Evolutionary conservation across 179 eudicot genomes (phyloP).

Genomic region (Heliamphora pulchella): DNA sequence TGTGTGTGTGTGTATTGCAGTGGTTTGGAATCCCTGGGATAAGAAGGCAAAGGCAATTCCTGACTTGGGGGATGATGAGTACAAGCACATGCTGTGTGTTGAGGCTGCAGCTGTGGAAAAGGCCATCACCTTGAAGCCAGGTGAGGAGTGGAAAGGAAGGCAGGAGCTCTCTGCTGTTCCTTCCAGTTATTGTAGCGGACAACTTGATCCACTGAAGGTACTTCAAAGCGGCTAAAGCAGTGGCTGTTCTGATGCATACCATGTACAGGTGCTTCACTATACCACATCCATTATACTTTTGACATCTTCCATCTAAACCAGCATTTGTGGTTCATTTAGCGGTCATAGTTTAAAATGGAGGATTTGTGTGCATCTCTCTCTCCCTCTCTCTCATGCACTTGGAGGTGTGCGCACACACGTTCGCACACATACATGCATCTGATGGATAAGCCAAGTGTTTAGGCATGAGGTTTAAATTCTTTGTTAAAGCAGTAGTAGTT

Average conservation of each 20-base stretch:
- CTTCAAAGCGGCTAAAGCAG: constrained; percentile 35
- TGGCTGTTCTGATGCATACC: constrained; percentile 18
- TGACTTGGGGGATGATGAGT: constrained; percentile 90
- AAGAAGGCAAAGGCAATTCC: constrained; percentile 83
- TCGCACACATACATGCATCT: not conserved
- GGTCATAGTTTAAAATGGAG: not conserved
- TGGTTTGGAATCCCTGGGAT: constrained; percentile 99
- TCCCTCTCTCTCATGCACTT: too few relatives aligned
- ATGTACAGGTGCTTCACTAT: constrained; percentile 53
- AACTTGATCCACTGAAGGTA: constrained; percentile 68
- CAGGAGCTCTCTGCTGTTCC: constrained; percentile 79
- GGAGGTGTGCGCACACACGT: not conserved
- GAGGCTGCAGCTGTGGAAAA: constrained; percentile 91
- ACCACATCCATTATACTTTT: not conserved
- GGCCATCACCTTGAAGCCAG: constrained; percentile 77
- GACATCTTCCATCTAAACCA: constrained; percentile 6
- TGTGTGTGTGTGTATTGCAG: constrained; percentile 25
- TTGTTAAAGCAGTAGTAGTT: not conserved
- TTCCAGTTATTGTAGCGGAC: constrained; percentile 85
- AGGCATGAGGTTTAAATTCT: not conserved
- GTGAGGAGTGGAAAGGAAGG: constrained; percentile 94
- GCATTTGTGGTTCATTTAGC: constrained; percentile 4
- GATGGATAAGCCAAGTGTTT: not conserved
- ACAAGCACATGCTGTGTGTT: constrained; percentile 85
- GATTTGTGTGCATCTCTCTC: not conserved